These are phyloP conservation scores for Mycosphaerella arachidis DNA, from an alignment of 2,329 filamentous ascomycete genomes.

Conservation along the genomic window DNA sequence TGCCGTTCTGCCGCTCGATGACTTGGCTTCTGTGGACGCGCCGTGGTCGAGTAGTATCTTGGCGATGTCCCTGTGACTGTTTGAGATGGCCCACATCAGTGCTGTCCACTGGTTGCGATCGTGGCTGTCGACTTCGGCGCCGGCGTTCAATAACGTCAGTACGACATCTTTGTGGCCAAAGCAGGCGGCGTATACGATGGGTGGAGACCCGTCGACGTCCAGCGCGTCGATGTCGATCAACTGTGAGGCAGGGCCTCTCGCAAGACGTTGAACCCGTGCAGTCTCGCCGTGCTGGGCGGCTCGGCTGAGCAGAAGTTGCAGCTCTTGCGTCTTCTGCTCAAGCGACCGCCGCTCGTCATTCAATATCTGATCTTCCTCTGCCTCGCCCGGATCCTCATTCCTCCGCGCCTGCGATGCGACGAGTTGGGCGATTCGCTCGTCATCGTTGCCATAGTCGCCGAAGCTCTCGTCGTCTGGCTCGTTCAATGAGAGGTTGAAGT, in stretches of 20 bases:
- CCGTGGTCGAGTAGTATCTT: slow-evolving; percentile 89
- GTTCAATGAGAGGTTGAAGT: slow-evolving; percentile 80
- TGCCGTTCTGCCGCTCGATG: slow-evolving; percentile 85
- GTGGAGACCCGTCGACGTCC: slow-evolving; percentile 93
- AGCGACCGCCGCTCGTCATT: slow-evolving; percentile 67
- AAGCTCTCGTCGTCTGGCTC: slow-evolving; percentile 62
- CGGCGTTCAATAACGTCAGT: slow-evolving; percentile 73
- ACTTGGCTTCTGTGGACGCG: slow-evolving; percentile 93
- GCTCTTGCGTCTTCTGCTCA: slow-evolving; percentile 70
- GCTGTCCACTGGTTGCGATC: slow-evolving; percentile 97
- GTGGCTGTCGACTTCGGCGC: slow-evolving; percentile 85
- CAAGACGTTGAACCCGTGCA: slow-evolving; percentile 69
- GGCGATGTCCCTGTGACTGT: slow-evolving; percentile 91
- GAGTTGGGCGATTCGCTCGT: slow-evolving; percentile 90
- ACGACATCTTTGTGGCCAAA: slow-evolving; percentile 94
- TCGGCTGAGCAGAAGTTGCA: slow-evolving; percentile 89
- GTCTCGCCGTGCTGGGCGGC: slow-evolving; percentile 95
- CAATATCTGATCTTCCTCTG: slow-evolving; percentile 76
- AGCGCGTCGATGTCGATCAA: slow-evolving; percentile 81
- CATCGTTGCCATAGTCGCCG: slow-evolving; percentile 63
- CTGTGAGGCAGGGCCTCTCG: slow-evolving; percentile 66
- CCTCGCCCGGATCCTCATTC: slow-evolving; percentile 58
- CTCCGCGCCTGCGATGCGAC: slow-evolving; percentile 82
- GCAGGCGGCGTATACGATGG: slow-evolving; percentile 94
- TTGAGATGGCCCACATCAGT: slow-evolving; percentile 99